phyloP scores from a whole-genome alignment of 2,329 filamentous ascomycete genomes.

The Rhinocladiella similis region DNA sequence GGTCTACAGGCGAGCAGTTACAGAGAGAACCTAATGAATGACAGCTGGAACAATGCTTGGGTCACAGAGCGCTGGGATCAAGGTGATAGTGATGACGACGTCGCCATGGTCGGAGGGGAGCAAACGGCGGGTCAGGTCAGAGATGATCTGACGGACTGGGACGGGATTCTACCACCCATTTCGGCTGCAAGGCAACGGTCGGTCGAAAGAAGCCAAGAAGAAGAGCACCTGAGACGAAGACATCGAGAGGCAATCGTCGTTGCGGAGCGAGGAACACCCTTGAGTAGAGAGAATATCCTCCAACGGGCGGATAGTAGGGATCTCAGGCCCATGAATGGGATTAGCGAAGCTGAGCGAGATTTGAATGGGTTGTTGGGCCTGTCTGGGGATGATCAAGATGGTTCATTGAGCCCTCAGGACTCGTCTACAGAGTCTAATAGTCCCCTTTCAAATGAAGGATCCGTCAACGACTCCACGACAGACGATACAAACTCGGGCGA shows the following conservation, averaged over 20 bases:
- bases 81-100: constrained; percentile 52
- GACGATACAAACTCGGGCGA: no score
- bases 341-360: constrained; percentile 19
- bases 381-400: constrained; percentile 3
- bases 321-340: constrained; percentile 18
- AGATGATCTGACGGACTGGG: constrained; percentile 12
- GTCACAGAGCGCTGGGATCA: not conserved
- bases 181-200: constrained; percentile 10
- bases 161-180: constrained; percentile 1
- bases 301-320: constrained; percentile 49
- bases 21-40: constrained; percentile 31
- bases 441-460: no score
- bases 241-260: constrained; percentile 88
- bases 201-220: constrained; percentile 19
- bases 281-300: constrained; percentile 76
- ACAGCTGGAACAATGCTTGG: not conserved
- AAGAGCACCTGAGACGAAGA: constrained; percentile 70
- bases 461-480: no score
- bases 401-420: not conserved
- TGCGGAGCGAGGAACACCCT: constrained; percentile 76
- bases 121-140: constrained; percentile 43
- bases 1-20: constrained; percentile 45
- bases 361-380: constrained; percentile 20
- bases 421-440: no score
- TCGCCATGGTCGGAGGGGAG: constrained; percentile 55